Evolutionary conservation across 306 rosid species (phyloP), one percentile per base, ranked within the genome.

Genomic region (Castanea sativa): DNA sequence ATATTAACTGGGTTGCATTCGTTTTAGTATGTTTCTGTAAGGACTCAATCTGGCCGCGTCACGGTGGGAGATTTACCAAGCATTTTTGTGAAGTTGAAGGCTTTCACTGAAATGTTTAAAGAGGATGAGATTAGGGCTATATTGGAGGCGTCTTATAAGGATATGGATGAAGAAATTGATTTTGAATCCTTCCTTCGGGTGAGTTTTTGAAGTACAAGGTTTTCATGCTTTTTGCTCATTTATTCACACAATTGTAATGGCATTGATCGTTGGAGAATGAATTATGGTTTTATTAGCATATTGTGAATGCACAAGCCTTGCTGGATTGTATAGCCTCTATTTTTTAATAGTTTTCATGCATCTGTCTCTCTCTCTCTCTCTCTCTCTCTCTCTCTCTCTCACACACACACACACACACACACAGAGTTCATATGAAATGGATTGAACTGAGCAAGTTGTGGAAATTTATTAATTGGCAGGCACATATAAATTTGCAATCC

Each of bases 141-240:
- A 35, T 83, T 96, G 81, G 89, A 73, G 63, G 90, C 88, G 72
- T 78, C 97, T 13, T 51, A 78, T 61, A 72, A 75, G 81, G 85
- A 88, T 70, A 73, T 60, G 84, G 85, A 76, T 65, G 93, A 85
- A 78, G 99, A 93, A 70, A 84, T 93, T 79, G 98, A 96, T 78
- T 96, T 96, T 43, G 99, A 93, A 79, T 78, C 94, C 78, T 96
- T 87, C 81, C 93, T 96, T 49, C 86, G 93, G 90, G 99, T 96
- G 81, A 91, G 92, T 68, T 30, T 67, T 33, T 75, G 45, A 55
- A 69, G 51, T 49, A 35, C 73, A 49, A 41, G 63, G 32, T 21
- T 70, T 52, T 12, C 20, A 14, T 23, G 71, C 38, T 45, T 79
- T 73, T 83, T 38, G 60, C 16, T 27, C 57, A 21, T 71, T 51